These are phyloP conservation scores for Anthracocystis panici-leucophaei DNA, from an alignment of 1,284 basidiomycete genomes.

Conservation along the genomic window DNA sequence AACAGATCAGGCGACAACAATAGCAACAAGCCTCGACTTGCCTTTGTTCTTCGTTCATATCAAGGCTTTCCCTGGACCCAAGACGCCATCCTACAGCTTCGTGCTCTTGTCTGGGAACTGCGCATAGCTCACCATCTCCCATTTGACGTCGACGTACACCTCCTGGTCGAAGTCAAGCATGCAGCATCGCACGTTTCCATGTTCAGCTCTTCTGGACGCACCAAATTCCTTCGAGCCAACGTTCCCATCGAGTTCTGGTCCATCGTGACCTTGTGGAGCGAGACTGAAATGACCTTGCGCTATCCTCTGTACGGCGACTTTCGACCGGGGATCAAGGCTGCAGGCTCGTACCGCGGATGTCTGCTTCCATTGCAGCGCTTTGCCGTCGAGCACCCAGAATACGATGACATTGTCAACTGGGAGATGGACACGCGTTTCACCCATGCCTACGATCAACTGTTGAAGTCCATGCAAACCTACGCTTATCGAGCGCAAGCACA, in stretches of 20 bases:
- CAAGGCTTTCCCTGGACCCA: conserved; percentile 20
- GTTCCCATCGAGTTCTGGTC: conserved; percentile 36
- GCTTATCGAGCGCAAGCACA: conserved; percentile 2
- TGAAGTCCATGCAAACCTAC: conserved; percentile 13
- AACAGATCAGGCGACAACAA: no score
- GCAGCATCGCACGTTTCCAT: conserved; percentile 17
- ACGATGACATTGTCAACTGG: conserved; percentile 23
- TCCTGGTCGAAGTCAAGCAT: conserved; percentile 31
- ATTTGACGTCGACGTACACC: conserved; percentile 22
- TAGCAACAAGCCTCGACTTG: conserved; percentile 6
- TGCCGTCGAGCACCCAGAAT: conserved; percentile 22
- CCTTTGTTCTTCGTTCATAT: conserved; percentile 27
- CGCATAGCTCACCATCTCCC: conserved; percentile 13
- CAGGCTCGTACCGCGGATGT: conserved; percentile 35
- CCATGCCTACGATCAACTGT: conserved; percentile 22
- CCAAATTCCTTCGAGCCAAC: conserved; percentile 19
- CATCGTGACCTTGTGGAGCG: conserved; percentile 21
- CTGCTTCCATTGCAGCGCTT: conserved; percentile 29
- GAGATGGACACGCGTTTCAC: conserved; percentile 37
- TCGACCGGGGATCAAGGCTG: conserved; percentile 18
- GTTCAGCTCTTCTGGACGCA: conserved; percentile 20
- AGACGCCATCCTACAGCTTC: conserved; percentile 20
- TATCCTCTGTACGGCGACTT: conserved; percentile 30
- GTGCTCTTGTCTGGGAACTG: conserved; percentile 35
- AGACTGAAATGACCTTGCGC: conserved; percentile 22